A percentile compares a stretch with the other conserved stretches of the same genome.
Evolutionary conservation across 345 rosid genomes (phyloP).

Genomic region (Turritis glabra): DNA sequence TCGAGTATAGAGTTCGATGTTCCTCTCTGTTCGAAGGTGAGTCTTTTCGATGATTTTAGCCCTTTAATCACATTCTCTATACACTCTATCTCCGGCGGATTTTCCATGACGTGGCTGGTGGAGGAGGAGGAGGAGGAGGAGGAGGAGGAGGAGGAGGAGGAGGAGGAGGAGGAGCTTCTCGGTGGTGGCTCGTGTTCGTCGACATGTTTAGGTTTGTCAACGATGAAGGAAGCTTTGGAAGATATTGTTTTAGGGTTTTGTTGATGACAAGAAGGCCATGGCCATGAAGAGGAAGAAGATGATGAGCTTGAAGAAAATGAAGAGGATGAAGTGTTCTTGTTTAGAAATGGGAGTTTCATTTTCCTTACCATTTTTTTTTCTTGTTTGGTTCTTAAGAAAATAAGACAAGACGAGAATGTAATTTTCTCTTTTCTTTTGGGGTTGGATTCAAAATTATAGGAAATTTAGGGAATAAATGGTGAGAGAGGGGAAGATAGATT

Average conservation of each 20-base stretch:
- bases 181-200: slow-evolving; percentile 58
- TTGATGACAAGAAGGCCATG: slow-evolving; percentile 40
- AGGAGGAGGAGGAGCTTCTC: slow-evolving; percentile 55
- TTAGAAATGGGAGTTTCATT: slow-evolving; percentile 48
- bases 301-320: slow-evolving; percentile 28
- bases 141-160: slow-evolving; percentile 31
- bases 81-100: slow-evolving; percentile 35
- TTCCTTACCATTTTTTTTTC: slow-evolving; percentile 8
- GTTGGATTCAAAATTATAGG: background rate
- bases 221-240: slow-evolving; percentile 47
- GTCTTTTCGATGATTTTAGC: slow-evolving; percentile 62
- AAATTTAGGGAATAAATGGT: background rate
- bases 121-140: slow-evolving; percentile 41
- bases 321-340: slow-evolving; percentile 28
- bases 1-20: slow-evolving; percentile 69
- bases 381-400: background rate
- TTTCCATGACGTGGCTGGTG: background rate
- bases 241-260: slow-evolving; percentile 31
- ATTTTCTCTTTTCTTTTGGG: background rate
- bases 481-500: background rate
- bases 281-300: slow-evolving; percentile 19
- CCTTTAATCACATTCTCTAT: slow-evolving; percentile 59
- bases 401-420: background rate
- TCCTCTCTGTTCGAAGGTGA: slow-evolving; percentile 67
- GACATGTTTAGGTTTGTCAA: slow-evolving; percentile 42